A percentile compares a stretch with the other conserved stretches of the same genome.
Evolutionary conservation across 257 asterid genomes (phyloP).

Genomic region (Mentha longifolia): DNA sequence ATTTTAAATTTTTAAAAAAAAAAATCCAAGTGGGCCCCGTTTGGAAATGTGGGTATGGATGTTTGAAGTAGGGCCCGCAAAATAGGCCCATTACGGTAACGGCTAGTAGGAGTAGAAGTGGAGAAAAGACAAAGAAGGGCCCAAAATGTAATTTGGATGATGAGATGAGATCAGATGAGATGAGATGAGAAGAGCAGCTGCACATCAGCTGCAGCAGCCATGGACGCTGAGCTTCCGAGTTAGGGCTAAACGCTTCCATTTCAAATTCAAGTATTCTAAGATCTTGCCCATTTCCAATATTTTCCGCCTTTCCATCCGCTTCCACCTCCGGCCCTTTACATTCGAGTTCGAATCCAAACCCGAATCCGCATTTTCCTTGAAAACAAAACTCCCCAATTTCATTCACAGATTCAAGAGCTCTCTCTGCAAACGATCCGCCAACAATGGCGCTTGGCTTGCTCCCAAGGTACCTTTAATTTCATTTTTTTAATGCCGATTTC

Average conservation of each 20-base stretch:
- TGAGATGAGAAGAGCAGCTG: no score
- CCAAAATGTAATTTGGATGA: not conserved
- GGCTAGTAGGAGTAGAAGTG: slow-evolving; percentile 33
- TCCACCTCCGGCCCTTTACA: slow-evolving; percentile 29
- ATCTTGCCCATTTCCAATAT: slow-evolving; percentile 14
- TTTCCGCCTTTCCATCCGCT: slow-evolving; percentile 40
- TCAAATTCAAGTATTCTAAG: slow-evolving; percentile 38
- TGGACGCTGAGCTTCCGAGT: slow-evolving; percentile 52
- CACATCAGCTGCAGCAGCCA: slow-evolving; percentile 22
- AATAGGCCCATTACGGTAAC: slow-evolving; percentile 1
- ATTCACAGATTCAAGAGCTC: slow-evolving; percentile 23
- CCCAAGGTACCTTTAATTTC: slow-evolving; percentile 11
- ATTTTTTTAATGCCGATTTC: not conserved
- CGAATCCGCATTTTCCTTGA: slow-evolving; percentile 28
- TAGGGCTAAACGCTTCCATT: slow-evolving; percentile 37
- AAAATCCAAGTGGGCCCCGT: no score
- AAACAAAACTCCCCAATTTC: slow-evolving; percentile 33
- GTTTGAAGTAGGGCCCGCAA: no score
- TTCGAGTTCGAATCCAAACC: slow-evolving; percentile 35
- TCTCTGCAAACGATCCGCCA: not conserved
- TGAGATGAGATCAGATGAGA: no score
- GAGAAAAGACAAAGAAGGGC: not conserved
- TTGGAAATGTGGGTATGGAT: no score
- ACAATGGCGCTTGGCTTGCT: not conserved
- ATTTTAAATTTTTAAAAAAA: no score